Conservation (phyloP, 1,284 basidiomycete species). For the Pisolithus thermaeus region DNA sequence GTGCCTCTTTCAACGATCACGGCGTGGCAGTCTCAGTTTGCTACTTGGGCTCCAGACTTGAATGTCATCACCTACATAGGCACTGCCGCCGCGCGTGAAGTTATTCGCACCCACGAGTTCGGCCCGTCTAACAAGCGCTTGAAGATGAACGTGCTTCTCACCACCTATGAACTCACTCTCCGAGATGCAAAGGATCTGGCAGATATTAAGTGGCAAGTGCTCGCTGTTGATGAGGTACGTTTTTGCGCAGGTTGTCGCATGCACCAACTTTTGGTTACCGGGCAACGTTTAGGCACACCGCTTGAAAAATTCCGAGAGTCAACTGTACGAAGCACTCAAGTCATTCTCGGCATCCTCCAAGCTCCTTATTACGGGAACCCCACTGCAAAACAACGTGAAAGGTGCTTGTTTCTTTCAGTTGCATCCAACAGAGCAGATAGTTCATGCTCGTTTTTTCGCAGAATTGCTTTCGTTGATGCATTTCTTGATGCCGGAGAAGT, state of each 20-base stretch:
- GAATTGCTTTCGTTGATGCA: conserved; percentile 97
- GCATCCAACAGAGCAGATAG: conserved; percentile 1
- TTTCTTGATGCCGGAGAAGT: conserved; percentile 98
- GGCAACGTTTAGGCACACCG: conserved; percentile 73
- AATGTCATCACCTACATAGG: conserved; percentile 98
- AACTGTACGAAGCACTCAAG: conserved; percentile 91
- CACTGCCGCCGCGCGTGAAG: conserved; percentile 80
- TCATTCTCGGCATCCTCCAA: conserved; percentile 89
- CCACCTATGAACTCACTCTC: conserved; percentile 95
- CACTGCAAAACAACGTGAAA: conserved; percentile 98
- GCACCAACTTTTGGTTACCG: conserved; percentile 6
- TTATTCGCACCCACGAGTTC: conserved; percentile 93
- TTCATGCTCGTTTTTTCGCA: conserved; percentile 29
- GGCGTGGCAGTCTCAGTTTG: conserved; percentile 96
- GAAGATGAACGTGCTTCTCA: conserved; percentile 95
- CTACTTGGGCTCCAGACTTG: conserved; percentile 92
- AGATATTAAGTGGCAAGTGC: conserved; percentile 95
- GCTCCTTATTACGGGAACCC: conserved; percentile 96
- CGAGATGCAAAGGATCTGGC: conserved; percentile 87
- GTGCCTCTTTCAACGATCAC: conserved; percentile 98
- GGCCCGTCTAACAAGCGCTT: conserved; percentile 81
- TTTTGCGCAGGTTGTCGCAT: neutral
- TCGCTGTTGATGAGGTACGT: conserved; percentile 91
- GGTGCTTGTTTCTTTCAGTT: conserved; percentile 41
- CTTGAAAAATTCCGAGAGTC: conserved; percentile 96